Evolutionary conservation across 1,284 basidiomycete genomes (phyloP).

Genomic region (Malassezia brasiliensis): DNA sequence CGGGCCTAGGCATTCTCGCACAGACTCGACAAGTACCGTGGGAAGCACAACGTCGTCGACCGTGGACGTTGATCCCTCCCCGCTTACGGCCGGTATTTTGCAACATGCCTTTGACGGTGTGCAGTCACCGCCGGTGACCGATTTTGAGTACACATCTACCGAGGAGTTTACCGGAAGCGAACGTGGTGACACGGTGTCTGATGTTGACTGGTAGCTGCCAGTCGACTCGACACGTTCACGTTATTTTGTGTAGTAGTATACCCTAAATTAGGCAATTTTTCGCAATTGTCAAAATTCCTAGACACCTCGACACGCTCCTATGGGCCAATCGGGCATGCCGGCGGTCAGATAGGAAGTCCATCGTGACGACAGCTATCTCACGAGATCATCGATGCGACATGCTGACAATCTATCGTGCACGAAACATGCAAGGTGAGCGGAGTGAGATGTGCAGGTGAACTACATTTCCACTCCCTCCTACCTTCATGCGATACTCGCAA

Average conservation of each 20-base stretch:
- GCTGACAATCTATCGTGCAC: too few relatives aligned
- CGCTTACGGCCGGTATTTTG: constrained; percentile 10
- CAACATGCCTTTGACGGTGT: neutral
- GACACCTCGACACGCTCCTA: too few relatives aligned
- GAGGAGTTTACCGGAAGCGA: constrained; percentile 2
- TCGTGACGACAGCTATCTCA: too few relatives aligned
- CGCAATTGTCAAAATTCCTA: too few relatives aligned
- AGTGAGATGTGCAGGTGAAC: too few relatives aligned
- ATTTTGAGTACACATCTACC: constrained; percentile 6
- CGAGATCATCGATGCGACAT: too few relatives aligned
- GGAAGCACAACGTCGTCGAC: constrained; percentile 7
- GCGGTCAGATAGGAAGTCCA: too few relatives aligned
- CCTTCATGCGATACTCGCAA: too few relatives aligned
- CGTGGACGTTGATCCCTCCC: neutral
- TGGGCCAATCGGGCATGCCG: too few relatives aligned
- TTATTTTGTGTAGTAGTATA: neutral
- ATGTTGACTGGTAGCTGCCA: neutral
- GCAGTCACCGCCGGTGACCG: constrained; percentile 12
- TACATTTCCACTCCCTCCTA: too few relatives aligned
- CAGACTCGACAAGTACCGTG: constrained; percentile 10
- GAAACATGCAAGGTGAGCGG: too few relatives aligned
- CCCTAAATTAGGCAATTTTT: neutral
- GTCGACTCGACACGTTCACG: neutral
- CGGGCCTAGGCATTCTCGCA: constrained; percentile 5
- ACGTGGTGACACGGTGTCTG: neutral